Conservation (phyloP, 2,329 filamentous ascomycete species). For the Aspergillus viridinutans region DNA sequence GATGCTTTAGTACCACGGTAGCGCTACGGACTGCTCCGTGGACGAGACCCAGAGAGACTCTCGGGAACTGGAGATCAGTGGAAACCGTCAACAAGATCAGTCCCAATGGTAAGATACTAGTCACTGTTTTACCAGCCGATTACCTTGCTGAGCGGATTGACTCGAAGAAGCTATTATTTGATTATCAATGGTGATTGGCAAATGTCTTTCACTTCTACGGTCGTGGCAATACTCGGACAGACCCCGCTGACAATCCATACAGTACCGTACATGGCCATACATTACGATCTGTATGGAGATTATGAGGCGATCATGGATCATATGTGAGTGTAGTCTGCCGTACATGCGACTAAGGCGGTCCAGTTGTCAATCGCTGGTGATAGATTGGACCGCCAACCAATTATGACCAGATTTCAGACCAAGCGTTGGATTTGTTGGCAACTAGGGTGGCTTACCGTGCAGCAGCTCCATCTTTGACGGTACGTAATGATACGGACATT, state of each 20-base stretch:
- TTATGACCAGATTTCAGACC: conserved; percentile 9
- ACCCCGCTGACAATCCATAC: conserved; percentile 8
- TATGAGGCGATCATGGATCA: background rate
- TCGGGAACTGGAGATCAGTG: conserved; percentile 23
- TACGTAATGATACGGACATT: background rate
- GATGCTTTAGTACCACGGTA: conserved; percentile 14
- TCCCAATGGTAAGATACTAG: conserved; percentile 9
- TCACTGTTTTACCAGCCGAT: conserved; percentile 4
- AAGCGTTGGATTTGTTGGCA: conserved; percentile 13
- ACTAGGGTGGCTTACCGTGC: conserved; percentile 19
- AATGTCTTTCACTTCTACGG: conserved; percentile 1
- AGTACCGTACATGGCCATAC: background rate
- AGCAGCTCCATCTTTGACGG: conserved; percentile 13
- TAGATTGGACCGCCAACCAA: conserved; percentile 5
- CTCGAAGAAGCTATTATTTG: background rate
- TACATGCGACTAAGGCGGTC: background rate
- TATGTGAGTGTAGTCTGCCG: background rate
- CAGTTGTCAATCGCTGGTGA: conserved; percentile 8
- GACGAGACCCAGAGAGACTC: conserved; percentile 16
- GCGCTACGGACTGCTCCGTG: conserved; percentile 15
- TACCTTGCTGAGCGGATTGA: background rate
- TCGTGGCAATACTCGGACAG: conserved; percentile 3
- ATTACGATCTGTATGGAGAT: background rate
- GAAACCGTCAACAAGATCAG: conserved; percentile 17
- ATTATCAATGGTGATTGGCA: conserved; percentile 12